Evolutionary conservation across 768 basidiomycete genomes (phyloP), one percentile per base, ranked within the genome.

Genomic region (Leucocoprinus birnbaumii): DNA sequence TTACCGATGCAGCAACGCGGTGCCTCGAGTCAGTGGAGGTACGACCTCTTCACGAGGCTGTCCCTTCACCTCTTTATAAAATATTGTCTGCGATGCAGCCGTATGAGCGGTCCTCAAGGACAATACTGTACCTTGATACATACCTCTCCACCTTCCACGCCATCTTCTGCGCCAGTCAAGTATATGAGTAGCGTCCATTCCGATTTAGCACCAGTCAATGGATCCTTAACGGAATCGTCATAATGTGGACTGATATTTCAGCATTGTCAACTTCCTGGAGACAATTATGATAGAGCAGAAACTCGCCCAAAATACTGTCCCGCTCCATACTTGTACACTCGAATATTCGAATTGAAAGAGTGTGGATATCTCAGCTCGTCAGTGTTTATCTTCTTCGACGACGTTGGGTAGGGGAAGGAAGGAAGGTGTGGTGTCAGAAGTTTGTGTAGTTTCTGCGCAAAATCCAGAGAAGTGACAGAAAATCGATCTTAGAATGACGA

Each of bases 161-260:
- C 87, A 62, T 89, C 87, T 61, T 90, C 85, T 3, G 65, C 65
- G 1, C 89, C 89, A 4, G 85, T 84, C 31, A 91, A 66, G 63
- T 91, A 91, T 22, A 91, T 75, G 22, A 91, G 67, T 35, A 91
- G 66, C 0, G 89, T 91, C 89, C 89, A 91, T 65, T 89, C 87
- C 31, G 85, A 87, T 63, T 78, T 81, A 1, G 78, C 75, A 3
- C 84, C 84, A 6, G 85, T 84, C 49, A 73, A 62, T 3, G 75
- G 53, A 63, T 87, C 86, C 7, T 75, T 74, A 24, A 87, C 82
- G 18, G 83, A 81, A 61, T 88, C 87, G 59, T 91, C 88, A 61
- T 89, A 91, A 65, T 90, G 89, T 13, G 82, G 80, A 19, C 79
- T 79, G 40, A 6, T 16, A 38, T 38, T 9, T 41, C 22, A 43